These are phyloP conservation scores for Scedosporium dehoogii DNA, from an alignment of 2,329 filamentous ascomycete species.

Conservation along the genomic window DNA sequence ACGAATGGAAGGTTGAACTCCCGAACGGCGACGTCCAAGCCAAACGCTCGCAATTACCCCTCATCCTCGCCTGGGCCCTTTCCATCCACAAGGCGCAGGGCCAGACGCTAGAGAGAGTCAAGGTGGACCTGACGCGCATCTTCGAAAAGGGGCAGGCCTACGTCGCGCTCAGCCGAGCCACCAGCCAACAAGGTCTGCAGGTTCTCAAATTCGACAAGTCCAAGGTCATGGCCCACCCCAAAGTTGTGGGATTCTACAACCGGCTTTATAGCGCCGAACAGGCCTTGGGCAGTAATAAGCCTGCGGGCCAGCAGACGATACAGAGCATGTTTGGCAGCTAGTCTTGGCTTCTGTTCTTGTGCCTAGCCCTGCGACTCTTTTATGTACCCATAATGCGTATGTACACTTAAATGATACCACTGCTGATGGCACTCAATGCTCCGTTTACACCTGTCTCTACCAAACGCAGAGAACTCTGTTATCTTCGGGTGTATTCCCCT, in stretches of 20 bases:
- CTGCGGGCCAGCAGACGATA: background rate
- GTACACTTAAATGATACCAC: too few species aligned
- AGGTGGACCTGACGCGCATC: conserved; percentile 82
- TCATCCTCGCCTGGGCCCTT: conserved; percentile 93
- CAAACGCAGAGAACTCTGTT: too few species aligned
- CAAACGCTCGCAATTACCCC: conserved; percentile 68
- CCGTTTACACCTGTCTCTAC: too few species aligned
- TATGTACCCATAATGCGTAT: too few species aligned
- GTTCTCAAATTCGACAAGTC: conserved; percentile 79
- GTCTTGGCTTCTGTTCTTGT: background rate
- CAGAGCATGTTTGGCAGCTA: background rate
- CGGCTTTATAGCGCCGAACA: conserved; percentile 67
- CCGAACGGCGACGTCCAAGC: conserved; percentile 91
- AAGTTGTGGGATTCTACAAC: conserved; percentile 76
- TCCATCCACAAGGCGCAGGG: conserved; percentile 98
- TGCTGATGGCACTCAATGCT: too few species aligned
- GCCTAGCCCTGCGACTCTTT: background rate
- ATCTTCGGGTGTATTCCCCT: too few species aligned
- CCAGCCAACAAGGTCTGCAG: conserved; percentile 75
- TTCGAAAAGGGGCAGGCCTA: conserved; percentile 99
- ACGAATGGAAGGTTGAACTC: conserved; percentile 95
- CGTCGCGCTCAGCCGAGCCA: conserved; percentile 88
- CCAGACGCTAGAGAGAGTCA: conserved; percentile 86
- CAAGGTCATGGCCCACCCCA: conserved; percentile 90
- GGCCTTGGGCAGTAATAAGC: conserved; percentile 17